phyloP scores from a whole-genome alignment of 306 rosid genomes.

The Lithocarpus polystachyus region DNA sequence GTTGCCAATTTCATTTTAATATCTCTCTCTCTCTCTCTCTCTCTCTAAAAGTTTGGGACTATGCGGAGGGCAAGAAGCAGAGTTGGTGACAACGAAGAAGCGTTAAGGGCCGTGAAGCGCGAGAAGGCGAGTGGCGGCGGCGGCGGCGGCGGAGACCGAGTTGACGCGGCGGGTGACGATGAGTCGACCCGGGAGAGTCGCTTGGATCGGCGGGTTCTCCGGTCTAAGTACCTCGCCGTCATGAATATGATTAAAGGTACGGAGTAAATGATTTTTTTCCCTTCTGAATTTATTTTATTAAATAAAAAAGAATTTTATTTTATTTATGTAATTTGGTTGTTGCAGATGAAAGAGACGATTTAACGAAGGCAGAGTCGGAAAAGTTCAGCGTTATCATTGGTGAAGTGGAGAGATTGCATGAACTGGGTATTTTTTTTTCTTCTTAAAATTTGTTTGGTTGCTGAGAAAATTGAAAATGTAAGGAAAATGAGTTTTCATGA shows the following conservation, averaged over 20 bases:
- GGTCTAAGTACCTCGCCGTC: slow-evolving; percentile 57
- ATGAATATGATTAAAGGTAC: slow-evolving; percentile 57
- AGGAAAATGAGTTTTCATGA: not conserved
- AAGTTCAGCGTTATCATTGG: slow-evolving; percentile 46
- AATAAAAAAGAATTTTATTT: not conserved
- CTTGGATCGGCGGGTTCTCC: slow-evolving; percentile 56
- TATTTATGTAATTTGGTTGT: not conserved
- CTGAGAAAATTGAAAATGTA: not conserved
- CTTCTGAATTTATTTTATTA: not conserved
- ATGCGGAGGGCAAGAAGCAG: slow-evolving; percentile 14
- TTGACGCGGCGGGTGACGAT: not conserved
- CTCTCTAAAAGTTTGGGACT: not conserved
- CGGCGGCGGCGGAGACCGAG: not conserved
- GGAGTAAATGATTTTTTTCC: no score
- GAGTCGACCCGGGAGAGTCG: slow-evolving; percentile 19
- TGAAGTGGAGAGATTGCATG: slow-evolving; percentile 58
- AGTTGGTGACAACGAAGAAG: not conserved
- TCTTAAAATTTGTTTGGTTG: not conserved
- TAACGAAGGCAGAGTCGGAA: slow-evolving; percentile 40
- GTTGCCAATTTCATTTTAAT: no score
- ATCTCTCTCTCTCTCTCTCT: no score
- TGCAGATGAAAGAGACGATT: slow-evolving; percentile 64
- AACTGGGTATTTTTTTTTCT: slow-evolving; percentile 37
- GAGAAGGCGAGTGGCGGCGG: slow-evolving; percentile 20
- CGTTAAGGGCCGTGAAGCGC: slow-evolving; percentile 36